These are phyloP conservation scores for Mallotus japonicus DNA, from an alignment of 441 rosid genomes.

Conservation along the genomic window DNA sequence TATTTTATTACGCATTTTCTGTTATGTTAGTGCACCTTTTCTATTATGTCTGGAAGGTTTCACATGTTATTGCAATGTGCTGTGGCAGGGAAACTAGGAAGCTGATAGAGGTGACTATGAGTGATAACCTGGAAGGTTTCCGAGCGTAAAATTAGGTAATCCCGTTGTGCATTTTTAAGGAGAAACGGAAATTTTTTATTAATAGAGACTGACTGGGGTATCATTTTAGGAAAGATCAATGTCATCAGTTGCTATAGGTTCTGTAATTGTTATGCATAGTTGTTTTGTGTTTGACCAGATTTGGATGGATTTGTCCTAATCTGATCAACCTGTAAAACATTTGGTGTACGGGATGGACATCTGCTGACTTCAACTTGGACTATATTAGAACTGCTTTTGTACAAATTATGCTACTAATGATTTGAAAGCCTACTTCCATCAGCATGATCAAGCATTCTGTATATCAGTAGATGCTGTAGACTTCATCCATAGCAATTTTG, in stretches of 20 bases:
- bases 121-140: constrained; percentile 88
- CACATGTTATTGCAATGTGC: constrained; percentile 21
- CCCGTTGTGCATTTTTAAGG: constrained; percentile 1
- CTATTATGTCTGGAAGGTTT: no score
- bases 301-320: no score
- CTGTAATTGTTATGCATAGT: no score
- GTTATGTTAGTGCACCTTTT: neutral
- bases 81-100: constrained; percentile 55
- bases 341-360: no score
- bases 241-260: neutral
- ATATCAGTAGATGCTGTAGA: neutral
- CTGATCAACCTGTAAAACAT: no score
- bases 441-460: neutral
- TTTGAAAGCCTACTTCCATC: neutral
- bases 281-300: no score
- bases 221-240: neutral
- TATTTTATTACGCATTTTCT: constrained; percentile 10
- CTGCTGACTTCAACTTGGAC: no score
- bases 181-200: neutral
- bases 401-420: no score
- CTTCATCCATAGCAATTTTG: constrained; percentile 1
- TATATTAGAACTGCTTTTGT: no score
- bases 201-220: neutral
- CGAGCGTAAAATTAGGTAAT: constrained; percentile 94
- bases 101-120: constrained; percentile 82